Evolutionary conservation across 2,329 filamentous ascomycete genomes (phyloP).

Genomic region (Ophiostoma ips): DNA sequence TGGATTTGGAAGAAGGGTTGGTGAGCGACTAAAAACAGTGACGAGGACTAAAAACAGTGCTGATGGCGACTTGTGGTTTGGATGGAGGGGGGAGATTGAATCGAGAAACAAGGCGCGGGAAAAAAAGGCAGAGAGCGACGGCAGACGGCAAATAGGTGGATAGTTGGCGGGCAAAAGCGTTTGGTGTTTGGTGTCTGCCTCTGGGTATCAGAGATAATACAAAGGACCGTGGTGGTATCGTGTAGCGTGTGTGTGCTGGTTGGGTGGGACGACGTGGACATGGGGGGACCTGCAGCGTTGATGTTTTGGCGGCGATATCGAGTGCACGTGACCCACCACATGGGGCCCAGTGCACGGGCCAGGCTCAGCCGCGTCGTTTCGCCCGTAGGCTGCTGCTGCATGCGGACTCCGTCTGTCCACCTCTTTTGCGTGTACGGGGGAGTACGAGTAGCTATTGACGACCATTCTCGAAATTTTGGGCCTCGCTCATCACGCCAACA

Average conservation of each 20-base stretch:
- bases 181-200: no score
- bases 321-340: not conserved
- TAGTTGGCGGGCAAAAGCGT: no score
- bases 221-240: not conserved
- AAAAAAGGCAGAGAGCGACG: no score
- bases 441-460: not conserved
- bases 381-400: not conserved
- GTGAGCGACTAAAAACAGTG: not conserved
- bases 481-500: no score
- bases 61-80: no score
- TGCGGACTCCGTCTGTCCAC: not conserved
- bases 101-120: no score
- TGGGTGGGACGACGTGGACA: not conserved
- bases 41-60: no score
- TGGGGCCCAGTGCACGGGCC: not conserved
- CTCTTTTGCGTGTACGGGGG: not conserved
- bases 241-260: no score
- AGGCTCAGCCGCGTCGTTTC: conserved; percentile 4
- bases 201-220: no score
- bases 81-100: no score
- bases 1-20: not conserved
- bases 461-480: not conserved
- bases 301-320: no score
- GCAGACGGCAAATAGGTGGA: no score
- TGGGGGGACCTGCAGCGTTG: not conserved